These are phyloP conservation scores for Globisporangium nodosum DNA, from an alignment of 352 stramenopile genomes.

Conservation along the genomic window DNA sequence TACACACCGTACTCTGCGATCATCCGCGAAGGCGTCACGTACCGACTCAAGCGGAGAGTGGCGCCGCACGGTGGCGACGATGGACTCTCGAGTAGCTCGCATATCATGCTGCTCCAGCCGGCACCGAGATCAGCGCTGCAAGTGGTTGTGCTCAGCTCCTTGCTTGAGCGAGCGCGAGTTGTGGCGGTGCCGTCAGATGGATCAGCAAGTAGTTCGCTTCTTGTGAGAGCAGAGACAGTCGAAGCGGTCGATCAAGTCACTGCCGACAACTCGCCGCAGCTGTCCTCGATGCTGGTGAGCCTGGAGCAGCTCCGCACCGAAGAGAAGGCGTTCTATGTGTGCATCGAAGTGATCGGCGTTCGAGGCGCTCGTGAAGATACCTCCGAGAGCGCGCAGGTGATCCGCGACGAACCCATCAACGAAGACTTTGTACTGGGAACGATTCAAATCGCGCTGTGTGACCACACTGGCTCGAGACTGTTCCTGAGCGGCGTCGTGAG, in stretches of 20 bases:
- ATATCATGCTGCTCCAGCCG: conserved; percentile 4
- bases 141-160: not conserved
- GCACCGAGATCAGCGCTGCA: not conserved
- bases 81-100: not conserved
- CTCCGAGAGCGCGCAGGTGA: not conserved
- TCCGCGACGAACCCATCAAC: not conserved
- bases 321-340: conserved; percentile 1
- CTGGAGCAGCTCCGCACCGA: not conserved
- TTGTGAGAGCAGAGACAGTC: not conserved
- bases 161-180: not conserved
- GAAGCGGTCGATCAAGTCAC: too few species aligned
- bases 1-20: conserved; percentile 37
- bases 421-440: not conserved
- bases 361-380: too few species aligned
- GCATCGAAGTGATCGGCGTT: not conserved
- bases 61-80: not conserved
- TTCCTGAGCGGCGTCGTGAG: conserved; percentile 26
- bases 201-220: not conserved
- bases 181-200: not conserved
- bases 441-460: conserved; percentile 31
- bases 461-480: conserved; percentile 24
- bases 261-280: not conserved
- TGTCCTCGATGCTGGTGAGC: conserved; percentile 2
- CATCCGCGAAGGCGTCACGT: conserved; percentile 11
- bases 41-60: conserved; percentile 1